Percentiles rank a stretch among this genome's conserved stretches.
Conservation (phyloP, 139 green algal genomes). For the Spirogloea muscicola region DNA sequence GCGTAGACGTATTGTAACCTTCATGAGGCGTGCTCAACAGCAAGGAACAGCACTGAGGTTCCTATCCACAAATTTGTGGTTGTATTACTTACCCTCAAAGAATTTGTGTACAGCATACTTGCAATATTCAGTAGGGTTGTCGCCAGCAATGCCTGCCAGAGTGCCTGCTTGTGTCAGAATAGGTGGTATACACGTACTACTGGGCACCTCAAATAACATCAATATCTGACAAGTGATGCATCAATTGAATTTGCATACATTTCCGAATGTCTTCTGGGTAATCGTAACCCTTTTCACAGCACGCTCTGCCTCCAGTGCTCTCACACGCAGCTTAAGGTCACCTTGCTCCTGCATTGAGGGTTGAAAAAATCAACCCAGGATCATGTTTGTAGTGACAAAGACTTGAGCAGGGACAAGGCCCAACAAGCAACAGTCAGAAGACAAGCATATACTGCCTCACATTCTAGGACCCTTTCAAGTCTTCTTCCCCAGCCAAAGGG, state of each 20-base stretch:
- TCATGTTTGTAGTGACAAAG: too few species aligned
- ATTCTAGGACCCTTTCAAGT: background rate
- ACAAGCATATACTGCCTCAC: too few species aligned
- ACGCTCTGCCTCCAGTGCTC: conserved; percentile 90
- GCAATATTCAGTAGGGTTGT: conserved; percentile 87
- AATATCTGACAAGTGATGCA: background rate
- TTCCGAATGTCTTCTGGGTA: conserved; percentile 46
- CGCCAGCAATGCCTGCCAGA: conserved; percentile 65
- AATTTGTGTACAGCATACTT: too few species aligned
- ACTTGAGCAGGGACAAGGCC: too few species aligned
- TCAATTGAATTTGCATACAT: background rate
- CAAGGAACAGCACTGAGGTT: conserved; percentile 76
- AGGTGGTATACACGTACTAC: background rate
- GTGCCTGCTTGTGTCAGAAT: too few species aligned
- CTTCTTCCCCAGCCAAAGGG: too few species aligned
- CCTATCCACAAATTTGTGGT: too few species aligned
- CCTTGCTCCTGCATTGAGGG: conserved; percentile 75
- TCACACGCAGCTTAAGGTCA: conserved; percentile 93
- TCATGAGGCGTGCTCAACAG: conserved; percentile 46
- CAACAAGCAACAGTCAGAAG: background rate
- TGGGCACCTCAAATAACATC: background rate
- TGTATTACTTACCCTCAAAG: too few species aligned
- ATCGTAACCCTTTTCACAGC: conserved; percentile 76
- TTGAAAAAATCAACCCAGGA: too few species aligned
- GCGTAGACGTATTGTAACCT: too few species aligned